phyloP scores from a whole-genome alignment of 768 basidiomycete genomes.

The Podaxis pistillaris region DNA sequence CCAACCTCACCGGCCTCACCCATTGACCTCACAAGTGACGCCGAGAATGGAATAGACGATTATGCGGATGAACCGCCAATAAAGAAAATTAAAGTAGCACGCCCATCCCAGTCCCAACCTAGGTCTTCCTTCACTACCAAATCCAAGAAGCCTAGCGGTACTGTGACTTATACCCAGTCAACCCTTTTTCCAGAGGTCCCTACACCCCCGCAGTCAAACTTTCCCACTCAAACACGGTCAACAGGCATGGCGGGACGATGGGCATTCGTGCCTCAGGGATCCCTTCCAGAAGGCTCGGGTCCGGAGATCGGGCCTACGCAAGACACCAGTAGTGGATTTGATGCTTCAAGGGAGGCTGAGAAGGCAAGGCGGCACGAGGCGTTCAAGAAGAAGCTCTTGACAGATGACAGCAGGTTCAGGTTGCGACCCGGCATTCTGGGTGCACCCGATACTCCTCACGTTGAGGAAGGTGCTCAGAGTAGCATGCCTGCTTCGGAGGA shows the following conservation, averaged over 20 bases:
- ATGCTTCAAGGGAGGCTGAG: slow-evolving; percentile 13
- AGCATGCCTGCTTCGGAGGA: slow-evolving; percentile 8
- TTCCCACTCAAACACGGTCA: background rate
- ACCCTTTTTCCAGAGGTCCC: slow-evolving; percentile 1
- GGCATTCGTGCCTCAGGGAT: slow-evolving; percentile 4
- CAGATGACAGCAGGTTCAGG: slow-evolving; percentile 40
- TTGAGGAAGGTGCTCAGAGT: slow-evolving; percentile 13
- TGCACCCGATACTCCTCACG: slow-evolving; percentile 14
- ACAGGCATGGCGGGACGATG: slow-evolving; percentile 6
- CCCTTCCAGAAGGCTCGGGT: background rate
- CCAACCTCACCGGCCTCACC: slow-evolving; percentile 29
- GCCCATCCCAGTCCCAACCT: slow-evolving; percentile 9
- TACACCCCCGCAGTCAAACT: background rate
- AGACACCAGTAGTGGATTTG: background rate
- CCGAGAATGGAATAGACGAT: slow-evolving; percentile 23
- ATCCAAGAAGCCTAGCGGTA: background rate
- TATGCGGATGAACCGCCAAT: slow-evolving; percentile 28
- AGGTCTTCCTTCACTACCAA: background rate
- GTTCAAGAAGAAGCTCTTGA: slow-evolving; percentile 49
- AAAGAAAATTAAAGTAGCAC: slow-evolving; percentile 14
- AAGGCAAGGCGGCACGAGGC: slow-evolving; percentile 36
- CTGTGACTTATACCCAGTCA: slow-evolving; percentile 5
- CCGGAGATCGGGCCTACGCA: background rate
- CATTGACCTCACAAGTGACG: slow-evolving; percentile 56
- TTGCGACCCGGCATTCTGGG: slow-evolving; percentile 15